A percentile compares a stretch with the other conserved stretches of the same genome.
Evolutionary conservation across 2,329 filamentous ascomycete genomes (phyloP).

Genomic region (Aspergillus latus): DNA sequence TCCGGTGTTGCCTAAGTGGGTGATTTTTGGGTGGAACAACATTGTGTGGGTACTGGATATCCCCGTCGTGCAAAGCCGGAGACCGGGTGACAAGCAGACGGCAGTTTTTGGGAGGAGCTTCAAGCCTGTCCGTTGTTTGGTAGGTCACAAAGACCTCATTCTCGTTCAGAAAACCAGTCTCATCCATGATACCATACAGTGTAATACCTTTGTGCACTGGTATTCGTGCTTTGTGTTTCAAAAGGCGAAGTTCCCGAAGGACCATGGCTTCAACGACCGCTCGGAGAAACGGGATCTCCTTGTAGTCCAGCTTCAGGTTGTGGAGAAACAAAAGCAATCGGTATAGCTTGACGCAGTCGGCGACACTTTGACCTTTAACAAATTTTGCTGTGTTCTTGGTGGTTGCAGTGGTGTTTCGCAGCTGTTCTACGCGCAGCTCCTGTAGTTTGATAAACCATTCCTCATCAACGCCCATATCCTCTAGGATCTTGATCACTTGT

Average conservation of each 20-base stretch:
- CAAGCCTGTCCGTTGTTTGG: conserved; percentile 9
- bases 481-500: conserved; percentile 80
- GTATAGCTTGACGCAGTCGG: conserved; percentile 60
- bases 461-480: conserved; percentile 66
- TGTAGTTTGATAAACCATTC: conserved; percentile 66
- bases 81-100: conserved; percentile 69
- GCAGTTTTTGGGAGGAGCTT: conserved; percentile 19
- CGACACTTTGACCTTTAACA: conserved; percentile 62
- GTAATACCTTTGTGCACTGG: conserved; percentile 69
- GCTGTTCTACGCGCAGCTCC: conserved; percentile 57
- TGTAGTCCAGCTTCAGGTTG: conserved; percentile 63
- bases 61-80: conserved; percentile 77
- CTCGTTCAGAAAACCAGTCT: conserved; percentile 67
- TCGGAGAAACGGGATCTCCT: conserved; percentile 67
- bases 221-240: conserved; percentile 79
- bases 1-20: conserved; percentile 62
- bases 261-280: conserved; percentile 68
- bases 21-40: conserved; percentile 59
- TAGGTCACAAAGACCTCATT: conserved; percentile 50
- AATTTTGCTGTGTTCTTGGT: conserved; percentile 65
- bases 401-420: conserved; percentile 60
- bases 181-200: conserved; percentile 80
- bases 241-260: conserved; percentile 66
- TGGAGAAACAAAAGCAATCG: conserved; percentile 60
- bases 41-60: conserved; percentile 67